Percentiles rank a stretch among this genome's conserved stretches.
Evolutionary conservation across 257 asterid genomes (phyloP).

Genomic region (Agastache rugosa): DNA sequence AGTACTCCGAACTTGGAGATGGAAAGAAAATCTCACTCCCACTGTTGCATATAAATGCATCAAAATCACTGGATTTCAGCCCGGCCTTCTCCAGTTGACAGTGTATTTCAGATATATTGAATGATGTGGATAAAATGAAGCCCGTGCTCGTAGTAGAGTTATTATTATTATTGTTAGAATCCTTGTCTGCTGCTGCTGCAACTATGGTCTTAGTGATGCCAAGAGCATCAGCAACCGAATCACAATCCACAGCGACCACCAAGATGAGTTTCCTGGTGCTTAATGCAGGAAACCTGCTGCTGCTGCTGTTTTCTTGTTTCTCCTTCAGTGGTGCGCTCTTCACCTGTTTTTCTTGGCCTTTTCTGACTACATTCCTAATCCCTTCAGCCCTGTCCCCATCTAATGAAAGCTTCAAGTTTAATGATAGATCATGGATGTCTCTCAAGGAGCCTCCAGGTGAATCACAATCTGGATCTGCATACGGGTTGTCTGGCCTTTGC

Average conservation of each 20-base stretch:
- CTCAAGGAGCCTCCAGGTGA: constrained; percentile 73
- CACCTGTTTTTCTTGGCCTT: constrained; percentile 49
- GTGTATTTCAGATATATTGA: constrained; percentile 57
- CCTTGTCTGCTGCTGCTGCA: constrained; percentile 47
- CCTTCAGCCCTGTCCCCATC: constrained; percentile 62
- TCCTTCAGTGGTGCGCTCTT: constrained; percentile 49
- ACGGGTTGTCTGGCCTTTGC: constrained; percentile 51
- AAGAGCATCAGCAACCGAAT: constrained; percentile 47
- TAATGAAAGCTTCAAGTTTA: constrained; percentile 61
- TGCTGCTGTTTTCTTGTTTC: constrained; percentile 51
- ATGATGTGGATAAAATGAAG: constrained; percentile 64
- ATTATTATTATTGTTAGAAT: not conserved
- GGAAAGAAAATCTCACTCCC: constrained; percentile 80
- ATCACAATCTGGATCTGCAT: constrained; percentile 59
- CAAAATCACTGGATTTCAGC: constrained; percentile 57
- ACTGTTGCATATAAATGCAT: constrained; percentile 76
- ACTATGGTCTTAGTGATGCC: constrained; percentile 44
- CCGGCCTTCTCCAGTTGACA: constrained; percentile 55
- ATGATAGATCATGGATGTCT: constrained; percentile 70
- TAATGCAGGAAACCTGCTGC: constrained; percentile 51
- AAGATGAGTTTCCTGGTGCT: constrained; percentile 55
- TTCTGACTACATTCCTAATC: constrained; percentile 39
- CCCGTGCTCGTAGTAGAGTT: constrained; percentile 48
- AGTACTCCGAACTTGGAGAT: constrained; percentile 48
- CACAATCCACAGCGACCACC: constrained; percentile 62